Base-by-base conservation (phyloP, 2,329 filamentous ascomycete genomes). In the Penicillium digitatum region DNA sequence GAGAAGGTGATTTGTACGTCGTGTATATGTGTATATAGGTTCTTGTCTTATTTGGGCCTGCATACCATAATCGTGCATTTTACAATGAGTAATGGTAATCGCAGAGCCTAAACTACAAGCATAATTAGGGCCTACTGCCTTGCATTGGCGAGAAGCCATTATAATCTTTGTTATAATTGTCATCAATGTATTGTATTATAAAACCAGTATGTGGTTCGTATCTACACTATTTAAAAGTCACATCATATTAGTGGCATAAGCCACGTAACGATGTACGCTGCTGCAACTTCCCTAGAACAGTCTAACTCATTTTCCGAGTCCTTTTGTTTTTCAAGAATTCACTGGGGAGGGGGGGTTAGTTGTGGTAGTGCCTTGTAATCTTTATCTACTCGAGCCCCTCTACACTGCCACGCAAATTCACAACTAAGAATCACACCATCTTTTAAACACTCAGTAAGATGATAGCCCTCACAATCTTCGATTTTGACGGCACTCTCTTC, bases 401-500 rank as follows among this genome's bases (percentile, higher is more conserved):
- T 16, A 3, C 18, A 18, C 12, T 18, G 9, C 3, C 11, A 10
- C 6, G 6, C 27, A 16, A 22, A 11, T 22, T 22, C 18, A 44
- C 16, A 8, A 24, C 9, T 29, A 37, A 3, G 10, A 18, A 29
- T 11, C n/a, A 11, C 1, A 16, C 16, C 10, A n/a, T 11, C 26
- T 29, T 14, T 29, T 9, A 43, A 29, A 14, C 7, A 29, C 9
- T 26, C 26, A 5, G 39, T 37, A 53, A 24, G 4, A 59, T 59
- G 56, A 54, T 53, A 32, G 18, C 49, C 22, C 53, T 61, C 24
- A 45, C 48, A 6, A 58, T 62, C 45, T 60, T 62, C 24, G 59
- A 60, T 32, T 62, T 62, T 27, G 57, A 62, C n/a, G 59, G 59
- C 9, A 60, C 59, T 2, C 55, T 62, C 31, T 62, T 62, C 31